A percentile compares a stretch with the other conserved stretches of the same genome.
Evolutionary conservation across 2,329 filamentous ascomycete genomes (phyloP).

Genomic region (Nannizziopsis barbatae): DNA sequence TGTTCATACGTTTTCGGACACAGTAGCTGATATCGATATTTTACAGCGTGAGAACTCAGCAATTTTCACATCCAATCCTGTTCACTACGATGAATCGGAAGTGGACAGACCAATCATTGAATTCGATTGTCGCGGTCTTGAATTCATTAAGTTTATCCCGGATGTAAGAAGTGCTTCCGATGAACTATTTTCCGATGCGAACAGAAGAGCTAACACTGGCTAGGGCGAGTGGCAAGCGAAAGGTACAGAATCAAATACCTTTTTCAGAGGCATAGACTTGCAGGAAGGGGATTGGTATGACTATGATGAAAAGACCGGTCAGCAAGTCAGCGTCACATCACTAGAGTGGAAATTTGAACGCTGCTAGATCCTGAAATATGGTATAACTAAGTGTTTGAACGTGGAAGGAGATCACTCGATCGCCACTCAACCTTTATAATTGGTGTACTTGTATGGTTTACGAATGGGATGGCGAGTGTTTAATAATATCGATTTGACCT

Average conservation of each 20-base stretch:
- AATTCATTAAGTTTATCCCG: conserved; percentile 81
- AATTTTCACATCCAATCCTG: conserved; percentile 63
- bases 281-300: conserved; percentile 93
- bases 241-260: conserved; percentile 66
- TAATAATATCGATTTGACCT: no score
- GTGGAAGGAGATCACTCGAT: not conserved
- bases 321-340: conserved; percentile 87
- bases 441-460: no score
- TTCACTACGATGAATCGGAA: conserved; percentile 46
- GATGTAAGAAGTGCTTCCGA: conserved; percentile 50
- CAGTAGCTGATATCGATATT: not conserved
- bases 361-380: conserved; percentile 38
- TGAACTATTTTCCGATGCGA: conserved; percentile 8
- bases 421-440: not conserved
- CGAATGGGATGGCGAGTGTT: no score
- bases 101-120: conserved; percentile 73
- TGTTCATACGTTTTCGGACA: not conserved
- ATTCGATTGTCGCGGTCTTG: conserved; percentile 86
- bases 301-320: conserved; percentile 85
- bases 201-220: not conserved
- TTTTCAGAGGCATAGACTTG: conserved; percentile 73
- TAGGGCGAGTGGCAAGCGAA: conserved; percentile 85
- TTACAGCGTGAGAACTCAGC: conserved; percentile 49
- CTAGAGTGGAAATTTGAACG: conserved; percentile 75
- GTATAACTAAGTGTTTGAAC: not conserved